Evolutionary conservation across 805 yeast genomes (phyloP), one percentile per base, ranked within the genome.

Genomic region (Cephaloascus albidus): DNA sequence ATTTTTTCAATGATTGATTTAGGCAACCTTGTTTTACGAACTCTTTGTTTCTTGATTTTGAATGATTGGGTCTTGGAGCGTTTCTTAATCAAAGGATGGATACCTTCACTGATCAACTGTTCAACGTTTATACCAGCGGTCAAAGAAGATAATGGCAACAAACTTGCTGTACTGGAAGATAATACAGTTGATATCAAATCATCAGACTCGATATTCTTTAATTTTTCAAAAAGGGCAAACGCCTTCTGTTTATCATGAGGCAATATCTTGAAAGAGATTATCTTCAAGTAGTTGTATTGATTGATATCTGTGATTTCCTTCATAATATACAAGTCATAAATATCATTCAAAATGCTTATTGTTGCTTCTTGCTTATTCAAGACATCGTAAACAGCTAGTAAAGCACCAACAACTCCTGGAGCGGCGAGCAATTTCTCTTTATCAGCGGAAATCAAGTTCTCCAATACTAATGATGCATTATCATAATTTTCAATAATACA

Each of bases 321-420:
- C 17, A 15, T 6, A 5, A 14, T 10, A 18, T 34, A 42, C 14
- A 47, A 43, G 3, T 55, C 52, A 41, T 54, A 50, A 16, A 69
- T 51, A 18, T 49, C 47, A 4, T 46, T 37, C 36, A 72, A 55
- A 16, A 71, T 48, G 2, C 50, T 51, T 2, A 44, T 39, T 18
- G 61, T 61, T 36, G 60, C 52, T 35, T 52, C 52, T 20, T 52
- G 53, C 36, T 71, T 60, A 34, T 72, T 68, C 35, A 68, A 54
- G 10, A 53, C 43, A 44, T 74, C 81, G 52, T 72, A 76, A 4
- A 80, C 50, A 12, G 74, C 61, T 8, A 72, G 60, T 20, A 78
- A 55, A 4, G 70, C 57, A 20, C 77, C 74, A 32, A 72, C 61
- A 35, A 81, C 52, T 3, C 75, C 74, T 3, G 85, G 81, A 3